phyloP scores from a whole-genome alignment of 768 basidiomycete genomes.

The Clitopilus hobsonii region DNA sequence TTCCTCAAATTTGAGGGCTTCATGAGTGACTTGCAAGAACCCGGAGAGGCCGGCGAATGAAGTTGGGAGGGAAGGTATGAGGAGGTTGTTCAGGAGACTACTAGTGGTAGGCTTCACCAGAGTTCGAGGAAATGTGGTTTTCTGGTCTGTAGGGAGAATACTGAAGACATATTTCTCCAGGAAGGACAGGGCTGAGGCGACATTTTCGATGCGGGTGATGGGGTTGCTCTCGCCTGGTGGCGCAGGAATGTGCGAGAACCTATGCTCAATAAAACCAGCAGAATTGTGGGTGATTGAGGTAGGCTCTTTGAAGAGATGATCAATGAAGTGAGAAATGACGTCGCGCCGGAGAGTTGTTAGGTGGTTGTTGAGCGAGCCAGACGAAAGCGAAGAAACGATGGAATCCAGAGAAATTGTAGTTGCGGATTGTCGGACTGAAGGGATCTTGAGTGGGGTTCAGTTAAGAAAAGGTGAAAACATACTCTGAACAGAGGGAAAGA shows the following conservation, averaged over 20 bases:
- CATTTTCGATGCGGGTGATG: conserved; percentile 43
- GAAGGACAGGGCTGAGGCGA: conserved; percentile 60
- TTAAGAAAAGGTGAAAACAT: conserved; percentile 3
- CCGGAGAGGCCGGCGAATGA: conserved; percentile 52
- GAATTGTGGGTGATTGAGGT: conserved; percentile 30
- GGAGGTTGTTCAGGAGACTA: conserved; percentile 59
- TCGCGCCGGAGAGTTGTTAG: conserved; percentile 64
- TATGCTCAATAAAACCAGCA: conserved; percentile 35
- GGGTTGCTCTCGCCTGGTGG: conserved; percentile 36
- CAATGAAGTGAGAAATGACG: conserved; percentile 53
- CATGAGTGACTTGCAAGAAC: conserved; percentile 53
- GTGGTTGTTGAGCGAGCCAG: conserved; percentile 47
- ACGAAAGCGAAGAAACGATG: conserved; percentile 56
- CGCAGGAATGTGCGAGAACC: conserved; percentile 41
- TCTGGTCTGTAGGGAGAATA: conserved; percentile 43
- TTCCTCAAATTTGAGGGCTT: conserved; percentile 67
- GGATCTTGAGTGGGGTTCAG: background rate
- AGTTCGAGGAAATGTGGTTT: conserved; percentile 43
- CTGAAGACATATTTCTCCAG: conserved; percentile 54
- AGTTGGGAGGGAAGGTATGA: conserved; percentile 68
- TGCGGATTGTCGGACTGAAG: conserved; percentile 55
- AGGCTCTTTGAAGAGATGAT: conserved; percentile 51
- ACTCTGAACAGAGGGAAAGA: conserved; percentile 50
- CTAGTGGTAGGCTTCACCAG: conserved; percentile 57
- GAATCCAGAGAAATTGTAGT: conserved; percentile 45